Evolutionary conservation across 768 basidiomycete genomes (phyloP).

Genomic region (Exsudoporus frostii): DNA sequence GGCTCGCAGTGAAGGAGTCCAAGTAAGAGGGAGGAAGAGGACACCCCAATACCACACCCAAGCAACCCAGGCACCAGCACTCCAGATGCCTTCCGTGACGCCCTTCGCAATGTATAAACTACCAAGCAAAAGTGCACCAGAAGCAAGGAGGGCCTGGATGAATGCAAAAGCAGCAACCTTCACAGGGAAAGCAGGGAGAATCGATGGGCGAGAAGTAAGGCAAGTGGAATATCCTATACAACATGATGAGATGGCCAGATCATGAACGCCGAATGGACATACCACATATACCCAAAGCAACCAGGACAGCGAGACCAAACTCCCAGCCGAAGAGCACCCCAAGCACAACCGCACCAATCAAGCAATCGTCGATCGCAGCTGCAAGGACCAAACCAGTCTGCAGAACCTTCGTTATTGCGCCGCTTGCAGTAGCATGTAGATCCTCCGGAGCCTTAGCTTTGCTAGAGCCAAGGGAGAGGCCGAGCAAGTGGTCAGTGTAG

Average conservation of each 20-base stretch:
- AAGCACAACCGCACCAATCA: constrained; percentile 69
- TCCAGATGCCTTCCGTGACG: constrained; percentile 29
- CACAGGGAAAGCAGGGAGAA: constrained; percentile 7
- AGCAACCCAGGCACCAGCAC: constrained; percentile 26
- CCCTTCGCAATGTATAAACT: constrained; percentile 28
- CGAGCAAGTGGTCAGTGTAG: constrained; percentile 83
- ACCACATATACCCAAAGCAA: constrained; percentile 77
- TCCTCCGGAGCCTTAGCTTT: constrained; percentile 76
- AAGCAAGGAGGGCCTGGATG: constrained; percentile 82
- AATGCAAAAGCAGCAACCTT: not conserved
- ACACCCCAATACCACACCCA: constrained; percentile 32
- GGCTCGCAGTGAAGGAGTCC: constrained; percentile 51
- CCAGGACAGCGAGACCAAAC: constrained; percentile 61
- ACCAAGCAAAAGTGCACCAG: constrained; percentile 77
- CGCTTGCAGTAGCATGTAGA: constrained; percentile 11
- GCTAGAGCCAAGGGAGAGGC: constrained; percentile 83
- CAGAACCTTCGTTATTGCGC: constrained; percentile 17
- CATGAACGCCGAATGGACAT: constrained; percentile 14
- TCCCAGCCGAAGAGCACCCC: constrained; percentile 60
- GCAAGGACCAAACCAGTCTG: constrained; percentile 53
- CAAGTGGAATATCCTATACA: constrained; percentile 17
- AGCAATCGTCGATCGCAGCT: constrained; percentile 80
- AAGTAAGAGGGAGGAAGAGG: constrained; percentile 34
- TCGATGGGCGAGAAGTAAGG: constrained; percentile 5
- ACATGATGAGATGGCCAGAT: not conserved